Base-by-base conservation (phyloP, 2,329 filamentous ascomycete species). In the Ascochyta viciae-villosae region DNA sequence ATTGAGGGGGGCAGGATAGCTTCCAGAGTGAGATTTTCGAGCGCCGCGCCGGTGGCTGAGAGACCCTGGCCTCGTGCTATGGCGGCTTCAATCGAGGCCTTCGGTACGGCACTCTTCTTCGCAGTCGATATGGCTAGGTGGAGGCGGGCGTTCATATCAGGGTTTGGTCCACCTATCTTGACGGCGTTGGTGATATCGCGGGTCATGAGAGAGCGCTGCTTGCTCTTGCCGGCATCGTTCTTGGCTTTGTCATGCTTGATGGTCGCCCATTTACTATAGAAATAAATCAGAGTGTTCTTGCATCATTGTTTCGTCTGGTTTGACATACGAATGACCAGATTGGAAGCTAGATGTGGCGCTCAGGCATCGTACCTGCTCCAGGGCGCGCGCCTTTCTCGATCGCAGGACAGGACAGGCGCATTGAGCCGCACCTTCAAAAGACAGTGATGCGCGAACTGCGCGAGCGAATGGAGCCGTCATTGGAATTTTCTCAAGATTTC, bases 171-270 rank as follows among this genome's bases (percentile, higher is more conserved):
- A 76, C 87, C 89, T 71, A 94, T 58, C 79, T 90, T 92, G 1
- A 91, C 91, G 56, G 88, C 88, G 58, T 88, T 83, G 45, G 88
- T 85, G 54, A 98, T 89, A 57, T 89, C 85, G 64, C 90, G 88
- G 22, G 88, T 83, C 66, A 96, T 84, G 40, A 82, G 76, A 42
- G 83, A 85, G 27, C 92, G 88, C 65, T 88, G 83, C 39, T 83
- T 84, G 76, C 87, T 91, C 77, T 93, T 96, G 66, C 88, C 88
- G 56, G 83, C 84, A 75, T 99, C 95, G 54, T 88, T 89, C 59
- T 89, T 91, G 47, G 89, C 92, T 77, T 99, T 99, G 76, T 95
- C 92, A 76, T 98, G 95, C 72, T 89, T 91, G 78, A 97, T 98
- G 71, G 95, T 96, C 54, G 92, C 92, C 95, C 95, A 99, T 74